Conservation (phyloP, 345 rosid genomes). For the Gossypium turneri region DNA sequence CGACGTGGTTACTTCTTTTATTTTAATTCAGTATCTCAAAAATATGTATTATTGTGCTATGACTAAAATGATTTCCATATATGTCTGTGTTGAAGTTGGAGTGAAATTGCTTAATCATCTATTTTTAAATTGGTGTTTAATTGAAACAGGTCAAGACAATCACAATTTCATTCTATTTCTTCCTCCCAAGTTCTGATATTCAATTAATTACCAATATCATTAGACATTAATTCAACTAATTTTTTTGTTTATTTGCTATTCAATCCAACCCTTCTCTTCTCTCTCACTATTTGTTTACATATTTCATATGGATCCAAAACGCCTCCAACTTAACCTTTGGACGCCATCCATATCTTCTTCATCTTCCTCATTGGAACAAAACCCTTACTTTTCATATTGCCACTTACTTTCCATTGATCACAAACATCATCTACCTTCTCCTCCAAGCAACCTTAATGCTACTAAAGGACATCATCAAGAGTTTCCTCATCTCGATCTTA, state of each 20-base stretch:
- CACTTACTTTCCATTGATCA: neutral
- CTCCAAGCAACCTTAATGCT: neutral
- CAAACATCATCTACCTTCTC: neutral
- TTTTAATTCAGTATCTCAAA: no score
- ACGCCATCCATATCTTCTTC: neutral
- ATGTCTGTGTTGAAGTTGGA: no score
- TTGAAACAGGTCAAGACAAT: no score
- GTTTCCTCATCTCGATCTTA: neutral
- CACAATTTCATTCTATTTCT: no score
- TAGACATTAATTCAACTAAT: no score
- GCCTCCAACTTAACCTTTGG: neutral
- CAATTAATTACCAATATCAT: no score
- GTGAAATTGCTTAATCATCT: no score
- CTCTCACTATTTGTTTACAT: neutral
- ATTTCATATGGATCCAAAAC: neutral
- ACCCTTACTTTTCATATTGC: neutral
- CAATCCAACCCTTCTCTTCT: neutral
- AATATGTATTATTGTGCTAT: no score
- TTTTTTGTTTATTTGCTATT: neutral
- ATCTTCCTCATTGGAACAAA: neutral
- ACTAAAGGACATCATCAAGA: neutral
- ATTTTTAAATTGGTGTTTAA: no score
- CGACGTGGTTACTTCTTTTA: no score
- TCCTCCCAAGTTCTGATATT: no score
- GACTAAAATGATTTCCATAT: no score